Evolutionary conservation across 106 monocot genomes (phyloP).

Genomic region (Acorus gramineus): DNA sequence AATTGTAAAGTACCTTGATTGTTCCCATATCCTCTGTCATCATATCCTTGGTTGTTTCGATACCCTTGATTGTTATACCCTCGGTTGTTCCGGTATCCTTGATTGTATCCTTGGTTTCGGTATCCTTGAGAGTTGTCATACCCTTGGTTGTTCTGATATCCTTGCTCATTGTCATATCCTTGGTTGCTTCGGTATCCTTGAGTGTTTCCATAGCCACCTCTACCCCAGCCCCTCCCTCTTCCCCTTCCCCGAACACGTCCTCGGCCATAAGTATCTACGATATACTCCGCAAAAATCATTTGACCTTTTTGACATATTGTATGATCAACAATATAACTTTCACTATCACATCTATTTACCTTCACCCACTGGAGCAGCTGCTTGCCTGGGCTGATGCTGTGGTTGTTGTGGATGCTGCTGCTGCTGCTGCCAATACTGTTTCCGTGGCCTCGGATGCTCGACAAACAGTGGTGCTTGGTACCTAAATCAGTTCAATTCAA

Average conservation of each 20-base stretch:
- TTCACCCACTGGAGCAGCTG: conserved; percentile 24
- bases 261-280: conserved; percentile 57
- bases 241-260: conserved; percentile 38
- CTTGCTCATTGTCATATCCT: too few relatives aligned
- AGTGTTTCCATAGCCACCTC: conserved; percentile 22
- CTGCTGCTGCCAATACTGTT: conserved; percentile 30
- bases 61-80: conserved; percentile 34
- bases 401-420: conserved; percentile 27
- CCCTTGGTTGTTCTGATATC: too few relatives aligned
- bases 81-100: conserved; percentile 7
- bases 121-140: too few relatives aligned
- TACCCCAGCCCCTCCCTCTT: conserved; percentile 61
- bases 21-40: conserved; percentile 22
- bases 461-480: conserved; percentile 61
- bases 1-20: conserved; percentile 14
- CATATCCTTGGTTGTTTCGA: conserved; percentile 16
- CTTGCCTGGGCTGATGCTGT: conserved; percentile 34
- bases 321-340: neutral
- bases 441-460: conserved; percentile 43
- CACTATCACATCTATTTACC: conserved; percentile 6
- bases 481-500: conserved; percentile 19
- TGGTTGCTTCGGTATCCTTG: neutral
- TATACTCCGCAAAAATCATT: neutral
- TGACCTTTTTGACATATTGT: neutral
- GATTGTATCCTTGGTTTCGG: neutral